Evolutionary conservation across 768 basidiomycete species (phyloP).

Genomic region (Lanmaoa pseudosensibilis): DNA sequence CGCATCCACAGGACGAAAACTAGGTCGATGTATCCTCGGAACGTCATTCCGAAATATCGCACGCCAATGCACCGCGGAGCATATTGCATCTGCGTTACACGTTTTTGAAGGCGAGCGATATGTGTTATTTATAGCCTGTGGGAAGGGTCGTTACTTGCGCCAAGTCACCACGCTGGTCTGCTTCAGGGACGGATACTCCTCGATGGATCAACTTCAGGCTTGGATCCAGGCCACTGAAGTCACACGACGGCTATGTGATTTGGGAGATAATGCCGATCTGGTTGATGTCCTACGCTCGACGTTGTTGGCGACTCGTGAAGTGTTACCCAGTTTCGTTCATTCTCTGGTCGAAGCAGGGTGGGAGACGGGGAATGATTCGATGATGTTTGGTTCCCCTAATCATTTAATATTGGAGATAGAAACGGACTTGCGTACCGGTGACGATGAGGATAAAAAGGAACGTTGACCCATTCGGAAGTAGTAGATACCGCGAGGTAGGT

Average conservation of each 20-base stretch:
- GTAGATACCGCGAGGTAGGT: background rate
- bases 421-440: too few species aligned
- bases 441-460: conserved; percentile 16
- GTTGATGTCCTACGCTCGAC: conserved; percentile 13
- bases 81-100: conserved; percentile 33
- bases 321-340: conserved; percentile 20
- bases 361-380: conserved; percentile 36
- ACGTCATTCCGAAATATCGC: conserved; percentile 39
- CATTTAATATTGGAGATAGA: conserved; percentile 22
- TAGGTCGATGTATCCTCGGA: conserved; percentile 54
- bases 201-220: conserved; percentile 53
- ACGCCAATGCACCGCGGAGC: conserved; percentile 6
- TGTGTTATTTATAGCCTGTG: conserved; percentile 47
- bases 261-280: background rate
- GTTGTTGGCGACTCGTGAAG: conserved; percentile 9
- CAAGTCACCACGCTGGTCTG: conserved; percentile 39
- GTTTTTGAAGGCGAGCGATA: conserved; percentile 49
- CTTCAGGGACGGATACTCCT: conserved; percentile 50
- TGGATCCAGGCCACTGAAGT: conserved; percentile 42
- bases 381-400: conserved; percentile 31
- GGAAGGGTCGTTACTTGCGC: background rate
- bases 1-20: conserved; percentile 27
- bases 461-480: conserved; percentile 11
- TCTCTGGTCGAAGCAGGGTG: conserved; percentile 35
- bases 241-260: conserved; percentile 3